phyloP scores from a whole-genome alignment of 1,139 yeast genomes.

The Pichia sp. region DNA sequence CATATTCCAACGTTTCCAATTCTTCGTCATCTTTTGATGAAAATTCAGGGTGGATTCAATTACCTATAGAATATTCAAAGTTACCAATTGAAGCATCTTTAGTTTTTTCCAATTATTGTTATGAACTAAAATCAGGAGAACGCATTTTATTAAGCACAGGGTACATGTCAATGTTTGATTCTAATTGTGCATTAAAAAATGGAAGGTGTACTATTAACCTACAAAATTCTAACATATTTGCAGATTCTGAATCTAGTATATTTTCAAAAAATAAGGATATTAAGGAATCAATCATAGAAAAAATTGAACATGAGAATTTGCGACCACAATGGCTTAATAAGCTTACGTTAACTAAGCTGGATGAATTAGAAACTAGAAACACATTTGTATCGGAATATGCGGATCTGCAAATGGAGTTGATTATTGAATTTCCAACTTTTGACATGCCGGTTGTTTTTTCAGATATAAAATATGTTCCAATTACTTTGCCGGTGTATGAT shows the following conservation, averaged over 20 bases:
- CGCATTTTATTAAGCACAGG: slow-evolving; percentile 54
- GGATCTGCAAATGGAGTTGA: slow-evolving; percentile 28
- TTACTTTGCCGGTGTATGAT: slow-evolving; percentile 28
- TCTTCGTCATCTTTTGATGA: not conserved
- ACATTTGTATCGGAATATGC: slow-evolving; percentile 21
- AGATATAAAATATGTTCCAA: slow-evolving; percentile 42
- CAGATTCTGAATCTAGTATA: not conserved
- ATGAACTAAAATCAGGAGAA: slow-evolving; percentile 59
- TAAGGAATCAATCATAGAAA: not conserved
- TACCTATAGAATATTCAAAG: slow-evolving; percentile 69
- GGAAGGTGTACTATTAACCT: slow-evolving; percentile 40
- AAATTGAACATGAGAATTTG: slow-evolving; percentile 1
- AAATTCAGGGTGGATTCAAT: slow-evolving; percentile 41
- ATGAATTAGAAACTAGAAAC: slow-evolving; percentile 11
- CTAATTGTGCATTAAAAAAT: slow-evolving; percentile 41
- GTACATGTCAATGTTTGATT: slow-evolving; percentile 53
- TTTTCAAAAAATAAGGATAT: slow-evolving; percentile 4
- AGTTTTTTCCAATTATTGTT: slow-evolving; percentile 35
- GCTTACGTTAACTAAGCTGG: slow-evolving; percentile 57
- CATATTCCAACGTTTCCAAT: not conserved
- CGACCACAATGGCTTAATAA: slow-evolving; percentile 70
- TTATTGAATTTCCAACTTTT: slow-evolving; percentile 68
- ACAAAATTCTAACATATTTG: slow-evolving; percentile 5
- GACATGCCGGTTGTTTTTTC: slow-evolving; percentile 79
- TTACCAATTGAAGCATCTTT: slow-evolving; percentile 57